Evolutionary conservation across 2,329 filamentous ascomycete genomes (phyloP).

Genomic region (Penicillium sp.): DNA sequence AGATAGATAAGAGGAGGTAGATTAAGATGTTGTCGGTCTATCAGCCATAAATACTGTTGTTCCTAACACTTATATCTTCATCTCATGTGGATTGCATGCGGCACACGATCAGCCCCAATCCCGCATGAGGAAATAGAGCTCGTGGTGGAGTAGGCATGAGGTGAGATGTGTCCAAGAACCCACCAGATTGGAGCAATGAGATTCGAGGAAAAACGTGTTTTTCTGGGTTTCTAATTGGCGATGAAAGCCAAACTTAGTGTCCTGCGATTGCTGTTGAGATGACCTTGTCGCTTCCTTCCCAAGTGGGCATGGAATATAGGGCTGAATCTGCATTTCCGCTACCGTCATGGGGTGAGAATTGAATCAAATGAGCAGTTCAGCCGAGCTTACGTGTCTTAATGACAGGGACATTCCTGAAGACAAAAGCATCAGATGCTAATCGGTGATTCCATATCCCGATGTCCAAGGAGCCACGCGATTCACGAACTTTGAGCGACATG

Average conservation of each 20-base stretch:
- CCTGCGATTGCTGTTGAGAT: conserved; percentile 2
- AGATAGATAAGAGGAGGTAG: not conserved
- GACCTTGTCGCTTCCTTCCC: conserved; percentile 13
- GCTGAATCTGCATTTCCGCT: not conserved
- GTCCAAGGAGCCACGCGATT: conserved; percentile 4
- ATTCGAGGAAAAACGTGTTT: not conserved
- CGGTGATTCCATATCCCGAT: conserved; percentile 5
- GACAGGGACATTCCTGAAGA: conserved; percentile 17
- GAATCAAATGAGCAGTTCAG: not conserved
- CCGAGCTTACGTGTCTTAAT: conserved; percentile 10
- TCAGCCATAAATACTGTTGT: not conserved
- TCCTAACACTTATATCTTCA: conserved; percentile 13
- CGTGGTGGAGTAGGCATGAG: conserved; percentile 2
- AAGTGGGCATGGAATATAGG: not conserved
- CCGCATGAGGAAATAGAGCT: conserved; percentile 24
- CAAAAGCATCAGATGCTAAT: conserved; percentile 18
- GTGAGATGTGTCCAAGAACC: conserved; percentile 5
- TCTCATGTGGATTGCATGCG: conserved; percentile 16
- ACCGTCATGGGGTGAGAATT: conserved; percentile 2
- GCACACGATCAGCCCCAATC: not conserved
- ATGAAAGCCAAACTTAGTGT: not conserved
- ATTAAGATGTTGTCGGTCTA: not conserved
- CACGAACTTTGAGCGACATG: not conserved
- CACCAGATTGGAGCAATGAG: not conserved
- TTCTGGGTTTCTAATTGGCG: not conserved